A percentile compares a stretch with the other conserved stretches of the same genome.
Evolutionary conservation across 2,329 filamentous ascomycete genomes (phyloP).

Genomic region (Aspergillus costaricaensis): DNA sequence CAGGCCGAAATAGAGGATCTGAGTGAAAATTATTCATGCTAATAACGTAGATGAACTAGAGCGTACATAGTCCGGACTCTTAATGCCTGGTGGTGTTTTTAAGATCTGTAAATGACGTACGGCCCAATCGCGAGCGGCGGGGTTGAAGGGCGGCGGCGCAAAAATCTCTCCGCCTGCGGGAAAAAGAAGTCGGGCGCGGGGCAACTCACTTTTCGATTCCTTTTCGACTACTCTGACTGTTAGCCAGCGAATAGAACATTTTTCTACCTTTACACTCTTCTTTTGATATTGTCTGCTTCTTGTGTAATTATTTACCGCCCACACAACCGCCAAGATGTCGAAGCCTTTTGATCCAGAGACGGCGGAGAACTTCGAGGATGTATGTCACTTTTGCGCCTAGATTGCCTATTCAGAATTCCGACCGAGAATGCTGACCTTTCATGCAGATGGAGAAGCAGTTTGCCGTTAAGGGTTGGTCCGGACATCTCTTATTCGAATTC

Average conservation of each 20-base stretch:
- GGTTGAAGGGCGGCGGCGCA: conserved; percentile 14
- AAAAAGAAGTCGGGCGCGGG: conserved; percentile 36
- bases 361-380: conserved; percentile 70
- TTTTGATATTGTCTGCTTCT: conserved; percentile 7
- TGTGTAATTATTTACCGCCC: not conserved
- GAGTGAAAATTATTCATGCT: no score
- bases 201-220: conserved; percentile 18
- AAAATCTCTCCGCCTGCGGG: conserved; percentile 32
- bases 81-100: no score
- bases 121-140: conserved; percentile 8
- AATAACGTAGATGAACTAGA: no score
- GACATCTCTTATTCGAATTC: not conserved
- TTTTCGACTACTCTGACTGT: not conserved
- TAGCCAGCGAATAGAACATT: not conserved
- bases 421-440: conserved; percentile 27
- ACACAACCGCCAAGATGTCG: conserved; percentile 34
- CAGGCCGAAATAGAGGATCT: no score
- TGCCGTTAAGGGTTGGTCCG: conserved; percentile 77
- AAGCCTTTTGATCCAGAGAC: conserved; percentile 59
- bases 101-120: conserved; percentile 14
- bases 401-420: not conserved
- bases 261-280: not conserved
- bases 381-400: conserved; percentile 42
- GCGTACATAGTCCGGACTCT: no score
- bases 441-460: conserved; percentile 96